Base-by-base conservation (phyloP, 768 basidiomycete species). In the Dioszegia crocea region DNA sequence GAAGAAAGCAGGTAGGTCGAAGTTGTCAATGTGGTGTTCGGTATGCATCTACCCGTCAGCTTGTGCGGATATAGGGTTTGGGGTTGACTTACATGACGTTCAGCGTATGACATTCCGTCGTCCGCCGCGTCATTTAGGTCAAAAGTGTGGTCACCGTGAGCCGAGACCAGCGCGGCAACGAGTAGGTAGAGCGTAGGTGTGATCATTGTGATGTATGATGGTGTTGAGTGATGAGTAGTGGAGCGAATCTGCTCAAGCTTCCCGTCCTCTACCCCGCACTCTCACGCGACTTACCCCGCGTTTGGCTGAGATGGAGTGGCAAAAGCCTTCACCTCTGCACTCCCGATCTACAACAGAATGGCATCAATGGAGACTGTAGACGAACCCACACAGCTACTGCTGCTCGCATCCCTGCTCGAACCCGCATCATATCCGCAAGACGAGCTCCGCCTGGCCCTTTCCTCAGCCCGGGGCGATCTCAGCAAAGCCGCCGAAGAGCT, bases 1-100 rank as follows among this genome's bases (percentile, higher is more conserved):
- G 83, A 96, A 94, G 84, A 99, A 99, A 75, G 90, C 89, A 66
- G 85, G 81, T 88, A 91, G 65, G 89, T 94, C 39, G 84, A 83
- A 77, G 9, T 66, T 67, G 56, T 75, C 75, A 45, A 76, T 74
- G 50, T 77, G 76, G 56, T 77, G 77, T 57, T 74, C 73, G 12
- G 72, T 62, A 36, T 70, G 67, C 73, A 70, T 74, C 67, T 70
- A 54, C 5, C 24, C 23, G 41, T 56, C 27, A 56, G 54, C 44
- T 40, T 16, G 14, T 4, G 26, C 30, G 12, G 12, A 9, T 29
- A 21, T 31, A 24, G 53, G 38, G 23, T 21, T 54, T 23, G n/a
- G 49, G 50, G 39, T 33, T 1, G 41, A 84, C 89, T 69, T 85
- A 94, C 91, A 81, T 97, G 93, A 81, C 88, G 82, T 75, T 87